Conservation (phyloP, 495 filamentous ascomycete genomes). For the Aspergillus campestris region DNA sequence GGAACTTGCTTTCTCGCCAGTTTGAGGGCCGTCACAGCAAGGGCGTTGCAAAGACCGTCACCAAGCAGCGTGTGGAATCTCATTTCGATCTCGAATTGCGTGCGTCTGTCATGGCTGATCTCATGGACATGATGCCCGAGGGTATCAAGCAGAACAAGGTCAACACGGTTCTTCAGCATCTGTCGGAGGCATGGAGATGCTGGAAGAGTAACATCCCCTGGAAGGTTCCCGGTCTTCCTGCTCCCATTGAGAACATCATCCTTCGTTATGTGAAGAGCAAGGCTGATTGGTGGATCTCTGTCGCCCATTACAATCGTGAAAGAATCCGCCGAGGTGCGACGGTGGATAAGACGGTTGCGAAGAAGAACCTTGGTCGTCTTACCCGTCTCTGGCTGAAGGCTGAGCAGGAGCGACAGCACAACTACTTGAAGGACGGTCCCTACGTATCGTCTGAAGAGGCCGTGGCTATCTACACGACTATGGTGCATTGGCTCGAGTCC, state of each 20-base stretch:
- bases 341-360: conserved; percentile 97
- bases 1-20: conserved; percentile 91
- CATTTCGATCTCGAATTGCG: conserved; percentile 98
- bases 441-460: conserved; percentile 98
- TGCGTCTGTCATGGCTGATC: conserved; percentile 96
- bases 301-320: conserved; percentile 97
- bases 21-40: conserved; percentile 99
- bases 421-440: conserved; percentile 98
- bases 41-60: conserved; percentile 98
- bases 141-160: conserved; percentile 99
- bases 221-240: conserved; percentile 95
- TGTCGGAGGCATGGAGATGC: conserved; percentile 96
- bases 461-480: conserved; percentile 97
- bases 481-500: conserved; percentile 98
- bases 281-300: conserved; percentile 99
- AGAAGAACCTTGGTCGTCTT: conserved; percentile 95
- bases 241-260: conserved; percentile 97
- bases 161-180: conserved; percentile 93
- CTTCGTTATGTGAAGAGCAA: conserved; percentile 97
- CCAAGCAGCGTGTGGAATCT: conserved; percentile 97
- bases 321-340: conserved; percentile 92
- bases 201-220: conserved; percentile 99
- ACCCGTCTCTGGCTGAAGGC: conserved; percentile 97
- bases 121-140: conserved; percentile 99
- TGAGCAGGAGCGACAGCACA: conserved; percentile 97